A percentile compares a stretch with the other conserved stretches of the same genome.
These are phyloP conservation scores for Halophytophthora batemanensis DNA, from an alignment of 352 stramenopile genomes.

Conservation along the genomic window DNA sequence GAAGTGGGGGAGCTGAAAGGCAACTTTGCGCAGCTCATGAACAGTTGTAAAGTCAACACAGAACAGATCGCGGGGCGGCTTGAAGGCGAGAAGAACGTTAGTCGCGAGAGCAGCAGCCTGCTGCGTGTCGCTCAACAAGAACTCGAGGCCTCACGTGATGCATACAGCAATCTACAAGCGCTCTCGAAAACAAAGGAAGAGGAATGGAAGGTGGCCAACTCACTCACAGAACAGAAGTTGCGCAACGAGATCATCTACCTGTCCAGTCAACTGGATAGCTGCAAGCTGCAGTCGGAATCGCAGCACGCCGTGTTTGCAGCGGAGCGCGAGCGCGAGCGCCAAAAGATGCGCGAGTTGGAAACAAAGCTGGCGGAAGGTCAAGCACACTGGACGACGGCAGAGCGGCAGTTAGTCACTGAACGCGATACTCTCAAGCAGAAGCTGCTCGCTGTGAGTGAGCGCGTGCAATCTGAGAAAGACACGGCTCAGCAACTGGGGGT, in stretches of 20 bases:
- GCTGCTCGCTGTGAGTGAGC: constrained; percentile 33
- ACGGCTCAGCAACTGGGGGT: constrained; percentile 38
- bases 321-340: constrained; percentile 24
- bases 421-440: constrained; percentile 56
- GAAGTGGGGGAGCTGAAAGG: constrained; percentile 39
- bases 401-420: constrained; percentile 39
- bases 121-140: constrained; percentile 25
- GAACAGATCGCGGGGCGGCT: constrained; percentile 27
- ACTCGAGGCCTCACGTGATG: constrained; percentile 6
- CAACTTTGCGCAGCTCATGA: constrained; percentile 30
- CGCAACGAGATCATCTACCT: constrained; percentile 66
- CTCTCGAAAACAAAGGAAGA: constrained; percentile 28
- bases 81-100: constrained; percentile 5
- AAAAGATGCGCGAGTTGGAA: constrained; percentile 43
- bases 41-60: constrained; percentile 7
- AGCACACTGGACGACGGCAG: constrained; percentile 27
- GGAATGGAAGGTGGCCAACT: constrained; percentile 28
- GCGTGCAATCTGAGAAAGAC: constrained; percentile 34
- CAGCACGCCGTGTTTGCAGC: constrained; percentile 33
- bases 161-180: constrained; percentile 24
- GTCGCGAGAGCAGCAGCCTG: constrained; percentile 10
- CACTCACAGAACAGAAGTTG: constrained; percentile 59
- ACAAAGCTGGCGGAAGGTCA: constrained; percentile 28
- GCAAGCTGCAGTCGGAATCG: constrained; percentile 30
- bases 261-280: constrained; percentile 50